These are phyloP conservation scores for Piper longum DNA, from an alignment of 164 flowering plant species.

Conservation along the genomic window DNA sequence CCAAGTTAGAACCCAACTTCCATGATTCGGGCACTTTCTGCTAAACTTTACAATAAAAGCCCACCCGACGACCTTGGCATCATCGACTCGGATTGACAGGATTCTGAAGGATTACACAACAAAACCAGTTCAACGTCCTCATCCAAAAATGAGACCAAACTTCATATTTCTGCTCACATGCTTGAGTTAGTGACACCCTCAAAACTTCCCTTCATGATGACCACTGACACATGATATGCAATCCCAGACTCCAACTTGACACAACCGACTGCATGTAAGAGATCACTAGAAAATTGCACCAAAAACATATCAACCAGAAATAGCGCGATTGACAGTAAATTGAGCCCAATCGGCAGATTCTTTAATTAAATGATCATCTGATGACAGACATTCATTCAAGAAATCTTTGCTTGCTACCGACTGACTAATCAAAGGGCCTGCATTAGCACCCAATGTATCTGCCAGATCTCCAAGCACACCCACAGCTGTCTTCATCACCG, in stretches of 20 bases:
- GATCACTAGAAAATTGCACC: slow-evolving; percentile 31
- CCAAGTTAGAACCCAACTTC: background rate
- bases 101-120: background rate
- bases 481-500: slow-evolving; percentile 73
- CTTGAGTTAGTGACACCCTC: slow-evolving; percentile 23
- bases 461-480: slow-evolving; percentile 85
- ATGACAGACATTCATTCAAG: slow-evolving; percentile 63
- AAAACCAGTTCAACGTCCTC: slow-evolving; percentile 15
- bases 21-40: slow-evolving; percentile 1
- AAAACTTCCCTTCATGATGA: slow-evolving; percentile 15
- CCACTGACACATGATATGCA: slow-evolving; percentile 45
- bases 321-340: slow-evolving; percentile 54
- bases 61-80: background rate
- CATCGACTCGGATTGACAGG: background rate
- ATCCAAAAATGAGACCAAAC: slow-evolving; percentile 11
- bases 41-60: background rate
- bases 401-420: slow-evolving; percentile 60
- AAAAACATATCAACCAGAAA: slow-evolving; percentile 43
- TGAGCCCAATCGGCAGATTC: slow-evolving; percentile 84
- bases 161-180: slow-evolving; percentile 25
- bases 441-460: slow-evolving; percentile 68
- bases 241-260: slow-evolving; percentile 33
- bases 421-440: slow-evolving; percentile 61
- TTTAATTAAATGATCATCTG: slow-evolving; percentile 68
- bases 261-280: slow-evolving; percentile 60